Evolutionary conservation across 306 rosid genomes (phyloP).

Genomic region (Trifolium fragiferum): DNA sequence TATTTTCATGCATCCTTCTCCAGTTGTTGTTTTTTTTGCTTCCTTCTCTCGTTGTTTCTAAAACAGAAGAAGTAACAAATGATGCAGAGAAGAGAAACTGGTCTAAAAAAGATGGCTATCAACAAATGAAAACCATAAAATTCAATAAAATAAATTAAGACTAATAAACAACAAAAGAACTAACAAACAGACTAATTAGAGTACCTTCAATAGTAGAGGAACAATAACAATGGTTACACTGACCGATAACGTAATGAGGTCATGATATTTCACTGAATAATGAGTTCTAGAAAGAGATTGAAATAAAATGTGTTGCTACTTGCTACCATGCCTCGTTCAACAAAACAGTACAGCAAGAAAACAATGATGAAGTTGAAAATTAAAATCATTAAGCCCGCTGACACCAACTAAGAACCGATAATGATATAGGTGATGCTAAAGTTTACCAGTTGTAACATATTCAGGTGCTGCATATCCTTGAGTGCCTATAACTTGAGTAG

Average conservation of each 20-base stretch:
- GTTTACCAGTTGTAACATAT: conserved; percentile 91
- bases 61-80: no score
- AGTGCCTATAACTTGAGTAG: conserved; percentile 96
- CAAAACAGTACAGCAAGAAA: background rate
- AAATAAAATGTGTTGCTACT: background rate
- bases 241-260: background rate
- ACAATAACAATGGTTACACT: background rate
- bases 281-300: background rate
- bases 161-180: no score
- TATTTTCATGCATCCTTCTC: no score
- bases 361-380: background rate
- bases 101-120: no score
- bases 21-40: no score
- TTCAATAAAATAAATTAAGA: no score
- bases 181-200: no score
- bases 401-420: conserved; percentile 46
- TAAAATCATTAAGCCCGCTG: no score
- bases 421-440: conserved; percentile 45
- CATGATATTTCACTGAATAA: background rate
- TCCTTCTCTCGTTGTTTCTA: no score
- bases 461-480: conserved; percentile 98
- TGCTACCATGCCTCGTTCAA: background rate
- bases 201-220: no score
- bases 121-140: no score
- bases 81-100: no score